Conservation (phyloP, 208 protist genomes). For the Trypanosoma avium region DNA sequence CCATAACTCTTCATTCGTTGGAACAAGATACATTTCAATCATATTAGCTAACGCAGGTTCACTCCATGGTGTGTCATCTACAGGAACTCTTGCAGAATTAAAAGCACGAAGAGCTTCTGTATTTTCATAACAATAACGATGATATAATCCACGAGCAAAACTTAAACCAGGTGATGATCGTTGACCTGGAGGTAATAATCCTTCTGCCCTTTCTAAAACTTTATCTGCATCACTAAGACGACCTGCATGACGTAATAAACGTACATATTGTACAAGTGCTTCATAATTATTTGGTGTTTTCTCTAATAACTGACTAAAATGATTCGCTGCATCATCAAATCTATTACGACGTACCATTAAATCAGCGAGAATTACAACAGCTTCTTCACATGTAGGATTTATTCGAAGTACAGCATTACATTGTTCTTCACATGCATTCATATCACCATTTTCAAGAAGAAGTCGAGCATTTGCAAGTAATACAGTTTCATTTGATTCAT, state of each 20-base stretch:
- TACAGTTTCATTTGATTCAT: constrained; percentile 71
- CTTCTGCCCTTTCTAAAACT: constrained; percentile 52
- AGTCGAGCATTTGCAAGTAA: constrained; percentile 85
- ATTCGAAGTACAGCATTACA: constrained; percentile 88
- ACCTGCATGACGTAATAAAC: constrained; percentile 77
- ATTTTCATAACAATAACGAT: constrained; percentile 71
- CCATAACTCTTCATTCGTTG: constrained; percentile 81
- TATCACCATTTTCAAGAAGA: constrained; percentile 66
- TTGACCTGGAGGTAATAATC: constrained; percentile 34
- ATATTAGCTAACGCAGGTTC: constrained; percentile 82
- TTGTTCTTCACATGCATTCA: constrained; percentile 88
- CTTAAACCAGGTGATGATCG: constrained; percentile 70
- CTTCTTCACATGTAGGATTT: constrained; percentile 83
- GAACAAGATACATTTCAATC: constrained; percentile 95
- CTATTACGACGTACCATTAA: constrained; percentile 85
- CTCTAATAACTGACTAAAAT: constrained; percentile 89
- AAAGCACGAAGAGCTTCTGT: constrained; percentile 88
- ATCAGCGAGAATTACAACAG: constrained; percentile 92
- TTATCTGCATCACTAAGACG: constrained; percentile 60
- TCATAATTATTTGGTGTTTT: constrained; percentile 86
- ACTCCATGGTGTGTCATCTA: constrained; percentile 83
- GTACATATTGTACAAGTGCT: constrained; percentile 88
- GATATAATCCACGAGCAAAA: constrained; percentile 85
- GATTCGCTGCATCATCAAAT: constrained; percentile 78
- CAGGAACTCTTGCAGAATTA: constrained; percentile 80